These are phyloP conservation scores for Pleurotus djamor DNA, from an alignment of 768 basidiomycete species.

Conservation along the genomic window DNA sequence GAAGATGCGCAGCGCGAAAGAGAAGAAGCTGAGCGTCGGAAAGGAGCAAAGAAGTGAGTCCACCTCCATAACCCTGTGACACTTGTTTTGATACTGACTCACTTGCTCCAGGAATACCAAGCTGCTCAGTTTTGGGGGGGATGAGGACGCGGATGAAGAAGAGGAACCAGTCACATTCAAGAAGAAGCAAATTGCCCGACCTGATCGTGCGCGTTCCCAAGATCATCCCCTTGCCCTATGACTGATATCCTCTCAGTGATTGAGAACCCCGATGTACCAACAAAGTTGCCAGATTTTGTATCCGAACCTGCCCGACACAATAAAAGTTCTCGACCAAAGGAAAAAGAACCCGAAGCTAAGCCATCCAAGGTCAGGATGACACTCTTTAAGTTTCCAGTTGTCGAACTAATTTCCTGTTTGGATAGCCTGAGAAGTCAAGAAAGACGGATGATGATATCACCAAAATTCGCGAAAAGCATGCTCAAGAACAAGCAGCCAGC, in stretches of 20 bases:
- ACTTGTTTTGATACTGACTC: background rate
- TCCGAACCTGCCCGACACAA: constrained; percentile 18
- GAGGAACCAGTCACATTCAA: constrained; percentile 52
- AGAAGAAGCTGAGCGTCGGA: constrained; percentile 70
- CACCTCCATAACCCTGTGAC: background rate
- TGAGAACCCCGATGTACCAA: constrained; percentile 26
- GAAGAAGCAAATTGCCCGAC: constrained; percentile 82
- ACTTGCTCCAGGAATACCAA: constrained; percentile 71
- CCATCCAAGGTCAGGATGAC: constrained; percentile 10
- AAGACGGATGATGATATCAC: constrained; percentile 54
- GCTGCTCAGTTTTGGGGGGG: constrained; percentile 84
- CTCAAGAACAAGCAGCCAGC: constrained; percentile 61
- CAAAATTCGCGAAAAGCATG: constrained; percentile 75
- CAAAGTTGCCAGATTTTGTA: constrained; percentile 38
- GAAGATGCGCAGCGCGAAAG: constrained; percentile 74
- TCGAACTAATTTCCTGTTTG: background rate
- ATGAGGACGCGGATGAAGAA: constrained; percentile 63
- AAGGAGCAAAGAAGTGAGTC: constrained; percentile 85
- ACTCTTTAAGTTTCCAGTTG: background rate
- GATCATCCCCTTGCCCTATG: background rate
- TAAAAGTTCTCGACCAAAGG: constrained; percentile 12
- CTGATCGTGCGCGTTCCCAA: constrained; percentile 63
- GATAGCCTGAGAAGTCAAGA: constrained; percentile 29
- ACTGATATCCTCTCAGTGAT: constrained; percentile 26
- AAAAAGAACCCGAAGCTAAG: constrained; percentile 19